Percentiles rank a stretch among this genome's conserved stretches.
Evolutionary conservation across 192 early-diverging fungal genomes (phyloP).

Genomic region (Coemansia sp.): DNA sequence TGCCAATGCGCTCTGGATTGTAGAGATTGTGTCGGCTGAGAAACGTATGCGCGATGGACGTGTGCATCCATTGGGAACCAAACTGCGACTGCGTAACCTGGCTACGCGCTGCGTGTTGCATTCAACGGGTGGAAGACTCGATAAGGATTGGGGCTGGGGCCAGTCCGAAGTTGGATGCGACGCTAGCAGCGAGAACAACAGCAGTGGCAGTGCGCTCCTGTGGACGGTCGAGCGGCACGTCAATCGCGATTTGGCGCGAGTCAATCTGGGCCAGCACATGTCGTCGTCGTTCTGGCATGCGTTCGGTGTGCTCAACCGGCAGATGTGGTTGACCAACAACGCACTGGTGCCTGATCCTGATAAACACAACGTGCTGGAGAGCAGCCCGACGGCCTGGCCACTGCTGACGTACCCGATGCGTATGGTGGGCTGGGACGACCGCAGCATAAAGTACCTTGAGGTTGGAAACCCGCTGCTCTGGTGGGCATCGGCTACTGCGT

Average conservation of each 20-base stretch:
- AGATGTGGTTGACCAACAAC: constrained; percentile 80
- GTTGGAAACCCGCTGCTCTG: constrained; percentile 68
- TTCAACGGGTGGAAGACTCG: constrained; percentile 71
- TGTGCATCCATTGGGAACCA: constrained; percentile 57
- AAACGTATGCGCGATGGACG: constrained; percentile 49
- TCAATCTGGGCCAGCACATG: constrained; percentile 59
- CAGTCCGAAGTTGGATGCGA: constrained; percentile 94
- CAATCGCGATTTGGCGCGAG: constrained; percentile 66
- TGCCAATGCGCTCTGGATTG: constrained; percentile 80
- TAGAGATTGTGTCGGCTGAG: constrained; percentile 68
- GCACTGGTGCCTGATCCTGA: constrained; percentile 69
- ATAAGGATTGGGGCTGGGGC: constrained; percentile 83
- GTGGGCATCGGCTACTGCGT: constrained; percentile 31
- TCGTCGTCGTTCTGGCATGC: constrained; percentile 49
- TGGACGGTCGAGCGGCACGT: constrained; percentile 93
- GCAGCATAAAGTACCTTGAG: constrained; percentile 63
- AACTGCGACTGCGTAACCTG: constrained; percentile 65
- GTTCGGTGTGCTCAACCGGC: constrained; percentile 65
- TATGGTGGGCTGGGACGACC: constrained; percentile 70
- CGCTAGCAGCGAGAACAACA: not conserved
- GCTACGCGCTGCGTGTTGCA: constrained; percentile 71
- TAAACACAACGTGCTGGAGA: constrained; percentile 64
- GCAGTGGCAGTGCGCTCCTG: constrained; percentile 20
- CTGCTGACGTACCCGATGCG: constrained; percentile 60
- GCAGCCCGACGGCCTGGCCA: constrained; percentile 63